Base-by-base conservation (phyloP, 441 rosid species). In the Dalechampia spathulata region DNA sequence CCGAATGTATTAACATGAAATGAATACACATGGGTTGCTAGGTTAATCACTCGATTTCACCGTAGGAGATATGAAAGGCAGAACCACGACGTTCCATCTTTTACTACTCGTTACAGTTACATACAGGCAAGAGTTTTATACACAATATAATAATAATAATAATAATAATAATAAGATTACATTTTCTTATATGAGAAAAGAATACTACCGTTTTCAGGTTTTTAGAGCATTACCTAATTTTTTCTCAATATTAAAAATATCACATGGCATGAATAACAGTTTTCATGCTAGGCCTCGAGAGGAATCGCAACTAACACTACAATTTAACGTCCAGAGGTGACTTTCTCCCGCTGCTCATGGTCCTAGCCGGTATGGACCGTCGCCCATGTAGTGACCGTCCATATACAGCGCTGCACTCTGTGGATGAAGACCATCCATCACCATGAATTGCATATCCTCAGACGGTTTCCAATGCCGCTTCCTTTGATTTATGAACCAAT, bases 391-490 rank as follows among this genome's bases (percentile, higher is more conserved):
- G 80, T 86, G 95, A 37, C 84, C 83, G 60, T 86, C 93, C 96
- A 90, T 90, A 45, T 75, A 90, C 10, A 85, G 84, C 67, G 92
- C 90, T 30, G 96, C 85, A 45, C 77, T 88, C 48, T 81, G 98
- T 0, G 86, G 86, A 62, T 86, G 91, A 27, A 89, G 76, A 47
- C 94, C 97, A 69, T 92, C 97, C 97, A 92, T 92, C 57, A 89
- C 97, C 97, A 92, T 86, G 79, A 92, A 92, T 59, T 89, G 99
- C 92, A 89, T 89, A 66, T 92, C 99, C 71, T 92, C 99, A 0
- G 99, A 89, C 14, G 99, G 97, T 72, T 89, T 92, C 99, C 99
- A 92, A 55, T 92, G 99, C 55, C 99, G 79, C 53, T 92, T 92
- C 78, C 99, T 78, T 65, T 92, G 99, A 67, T 92, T 92, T 64